These are phyloP conservation scores for Solanum dulcamara DNA, from an alignment of 257 asterid genomes.

Conservation along the genomic window DNA sequence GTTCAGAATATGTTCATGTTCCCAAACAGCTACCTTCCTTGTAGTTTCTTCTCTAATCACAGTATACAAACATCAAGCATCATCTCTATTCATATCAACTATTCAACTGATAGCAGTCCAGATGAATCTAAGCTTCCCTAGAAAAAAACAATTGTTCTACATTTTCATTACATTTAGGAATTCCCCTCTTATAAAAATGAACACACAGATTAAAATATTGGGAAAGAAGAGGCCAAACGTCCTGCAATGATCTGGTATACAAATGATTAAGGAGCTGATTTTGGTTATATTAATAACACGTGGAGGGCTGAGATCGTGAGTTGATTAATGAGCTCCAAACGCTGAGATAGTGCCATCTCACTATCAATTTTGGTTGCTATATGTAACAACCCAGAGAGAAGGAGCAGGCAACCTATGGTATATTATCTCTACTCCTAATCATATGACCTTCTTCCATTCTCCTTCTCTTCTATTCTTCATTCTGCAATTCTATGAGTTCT, in stretches of 20 bases:
- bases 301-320: not conserved
- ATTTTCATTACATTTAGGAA: not conserved
- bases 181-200: not conserved
- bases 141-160: not conserved
- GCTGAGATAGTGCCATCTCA: not conserved
- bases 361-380: not conserved
- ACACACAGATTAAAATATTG: not conserved
- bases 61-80: not conserved
- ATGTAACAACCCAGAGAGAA: not conserved
- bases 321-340: not conserved
- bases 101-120: not conserved
- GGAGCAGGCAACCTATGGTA: not conserved
- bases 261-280: not conserved
- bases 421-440: not conserved
- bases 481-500: not conserved
- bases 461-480: not conserved
- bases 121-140: not conserved
- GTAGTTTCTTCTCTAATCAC: not conserved
- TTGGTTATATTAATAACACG: not conserved
- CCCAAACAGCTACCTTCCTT: not conserved
- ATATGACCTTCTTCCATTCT: not conserved
- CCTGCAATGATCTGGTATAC: not conserved
- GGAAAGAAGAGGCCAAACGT: not conserved
- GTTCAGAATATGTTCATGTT: not conserved
- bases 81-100: not conserved